Evolutionary conservation across 352 stramenopile species (phyloP).

Genomic region (Phytophthora citrophthora): DNA sequence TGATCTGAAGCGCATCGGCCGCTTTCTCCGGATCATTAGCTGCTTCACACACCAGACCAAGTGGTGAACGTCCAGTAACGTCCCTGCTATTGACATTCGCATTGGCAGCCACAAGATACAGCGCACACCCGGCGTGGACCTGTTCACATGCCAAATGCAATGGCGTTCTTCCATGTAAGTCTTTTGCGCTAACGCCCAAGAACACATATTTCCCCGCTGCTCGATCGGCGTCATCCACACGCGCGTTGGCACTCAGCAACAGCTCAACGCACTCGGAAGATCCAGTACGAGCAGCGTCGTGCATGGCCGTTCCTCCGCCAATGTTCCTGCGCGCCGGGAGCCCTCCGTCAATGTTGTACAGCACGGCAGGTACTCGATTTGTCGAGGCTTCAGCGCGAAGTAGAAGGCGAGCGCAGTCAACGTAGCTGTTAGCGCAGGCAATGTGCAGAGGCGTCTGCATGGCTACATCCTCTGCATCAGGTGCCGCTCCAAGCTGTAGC

Average conservation of each 20-base stretch:
- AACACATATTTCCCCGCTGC: conserved; percentile 49
- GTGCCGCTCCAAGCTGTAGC: conserved; percentile 42
- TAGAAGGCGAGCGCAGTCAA: conserved; percentile 55
- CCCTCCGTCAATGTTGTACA: conserved; percentile 28
- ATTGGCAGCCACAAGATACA: conserved; percentile 71
- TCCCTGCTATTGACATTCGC: conserved; percentile 51
- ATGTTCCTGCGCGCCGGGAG: conserved; percentile 39
- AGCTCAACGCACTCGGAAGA: conserved; percentile 64
- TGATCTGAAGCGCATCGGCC: conserved; percentile 44
- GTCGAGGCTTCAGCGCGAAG: conserved; percentile 47
- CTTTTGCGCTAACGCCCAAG: conserved; percentile 49
- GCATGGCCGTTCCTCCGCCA: conserved; percentile 58
- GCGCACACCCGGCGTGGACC: conserved; percentile 47
- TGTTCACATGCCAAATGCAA: conserved; percentile 58
- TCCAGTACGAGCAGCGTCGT: conserved; percentile 53
- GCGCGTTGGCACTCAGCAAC: conserved; percentile 61
- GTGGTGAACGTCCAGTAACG: conserved; percentile 29
- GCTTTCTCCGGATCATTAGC: conserved; percentile 44
- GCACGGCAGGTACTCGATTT: conserved; percentile 15
- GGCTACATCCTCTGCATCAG: conserved; percentile 44
- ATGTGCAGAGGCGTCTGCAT: conserved; percentile 66
- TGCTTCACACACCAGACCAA: conserved; percentile 58
- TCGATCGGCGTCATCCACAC: conserved; percentile 27
- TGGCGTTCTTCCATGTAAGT: conserved; percentile 62
- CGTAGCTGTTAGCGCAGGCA: conserved; percentile 54